Conservation (phyloP, 176 grass and related monocot genomes). For the Cenchrus purpureus region DNA sequence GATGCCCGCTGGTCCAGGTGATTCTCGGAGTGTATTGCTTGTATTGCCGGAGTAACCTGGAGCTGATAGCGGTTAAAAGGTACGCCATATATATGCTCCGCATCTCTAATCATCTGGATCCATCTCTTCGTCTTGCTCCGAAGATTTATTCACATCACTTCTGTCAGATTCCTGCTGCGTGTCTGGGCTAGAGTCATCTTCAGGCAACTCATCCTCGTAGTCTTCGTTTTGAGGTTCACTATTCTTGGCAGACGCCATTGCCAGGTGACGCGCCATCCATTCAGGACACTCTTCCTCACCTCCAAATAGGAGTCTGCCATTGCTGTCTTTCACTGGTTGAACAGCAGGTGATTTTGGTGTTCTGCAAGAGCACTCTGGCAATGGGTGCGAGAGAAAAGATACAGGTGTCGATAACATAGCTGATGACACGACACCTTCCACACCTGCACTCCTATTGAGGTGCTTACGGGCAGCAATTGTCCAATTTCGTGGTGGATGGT, state of each 20-base stretch:
- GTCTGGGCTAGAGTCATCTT: slow-evolving; percentile 60
- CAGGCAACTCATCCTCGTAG: slow-evolving; percentile 66
- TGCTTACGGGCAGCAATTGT: slow-evolving; percentile 68
- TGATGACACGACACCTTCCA: slow-evolving; percentile 55
- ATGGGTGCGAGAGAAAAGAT: slow-evolving; percentile 82
- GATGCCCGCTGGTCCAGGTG: slow-evolving; percentile 8
- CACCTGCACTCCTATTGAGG: slow-evolving; percentile 69
- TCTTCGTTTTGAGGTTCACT: slow-evolving; percentile 68
- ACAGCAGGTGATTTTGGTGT: slow-evolving; percentile 38
- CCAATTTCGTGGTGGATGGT: slow-evolving; percentile 91
- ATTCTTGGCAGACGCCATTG: slow-evolving; percentile 40
- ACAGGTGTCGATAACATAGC: slow-evolving; percentile 66
- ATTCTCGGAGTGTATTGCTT: slow-evolving; percentile 12
- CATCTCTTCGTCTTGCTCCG: slow-evolving; percentile 92
- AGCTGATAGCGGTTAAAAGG: slow-evolving; percentile 41
- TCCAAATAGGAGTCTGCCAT: slow-evolving; percentile 43
- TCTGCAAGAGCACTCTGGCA: slow-evolving; percentile 83
- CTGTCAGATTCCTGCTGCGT: slow-evolving; percentile 63
- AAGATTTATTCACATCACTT: slow-evolving; percentile 60
- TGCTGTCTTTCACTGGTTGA: slow-evolving; percentile 44
- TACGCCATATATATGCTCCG: slow-evolving; percentile 1
- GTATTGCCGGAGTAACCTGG: slow-evolving; percentile 33
- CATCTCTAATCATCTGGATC: slow-evolving; percentile 87
- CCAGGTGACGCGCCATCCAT: slow-evolving; percentile 56
- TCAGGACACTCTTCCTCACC: slow-evolving; percentile 80